phyloP scores from a whole-genome alignment of 495 filamentous ascomycete genomes.

The Penicillium pancosmium region DNA sequence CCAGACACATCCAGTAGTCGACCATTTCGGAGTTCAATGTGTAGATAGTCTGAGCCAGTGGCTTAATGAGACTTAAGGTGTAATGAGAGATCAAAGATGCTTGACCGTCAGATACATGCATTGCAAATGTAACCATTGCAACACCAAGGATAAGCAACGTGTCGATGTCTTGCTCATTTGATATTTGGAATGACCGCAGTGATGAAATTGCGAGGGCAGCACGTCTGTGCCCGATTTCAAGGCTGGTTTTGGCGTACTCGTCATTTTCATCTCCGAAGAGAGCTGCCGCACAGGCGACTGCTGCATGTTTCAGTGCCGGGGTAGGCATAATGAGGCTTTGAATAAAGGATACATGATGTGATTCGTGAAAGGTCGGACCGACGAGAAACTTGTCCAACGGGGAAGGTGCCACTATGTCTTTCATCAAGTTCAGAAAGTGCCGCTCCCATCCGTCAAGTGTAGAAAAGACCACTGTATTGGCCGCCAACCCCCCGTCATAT shows the following conservation, averaged over 20 bases:
- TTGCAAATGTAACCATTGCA: conserved; percentile 25
- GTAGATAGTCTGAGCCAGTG: conserved; percentile 3
- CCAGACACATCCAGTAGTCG: conserved; percentile 25
- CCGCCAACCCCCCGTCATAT: conserved; percentile 12
- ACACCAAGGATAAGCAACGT: conserved; percentile 19
- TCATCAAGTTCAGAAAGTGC: conserved; percentile 27
- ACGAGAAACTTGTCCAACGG: conserved; percentile 24
- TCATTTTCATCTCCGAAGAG: conserved; percentile 18
- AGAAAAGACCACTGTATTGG: conserved; percentile 13
- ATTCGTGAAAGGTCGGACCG: conserved; percentile 19
- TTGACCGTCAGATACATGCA: conserved; percentile 26
- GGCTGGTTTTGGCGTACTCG: conserved; percentile 7
- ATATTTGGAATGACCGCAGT: conserved; percentile 17
- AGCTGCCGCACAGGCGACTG: conserved; percentile 23
- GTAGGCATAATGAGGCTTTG: conserved; percentile 15
- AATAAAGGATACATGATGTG: conserved; percentile 20
- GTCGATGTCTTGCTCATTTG: conserved; percentile 11
- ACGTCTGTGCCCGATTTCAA: conserved; percentile 19
- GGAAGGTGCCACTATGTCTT: conserved; percentile 13
- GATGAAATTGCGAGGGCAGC: conserved; percentile 21
- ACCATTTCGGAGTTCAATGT: conserved; percentile 9
- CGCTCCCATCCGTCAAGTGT: conserved; percentile 20
- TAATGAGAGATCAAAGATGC: conserved; percentile 21
- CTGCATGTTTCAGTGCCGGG: conserved; percentile 15
- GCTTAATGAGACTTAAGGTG: conserved; percentile 20